Base-by-base conservation (phyloP, 768 basidiomycete genomes). In the Macrolepiota albuminosa region DNA sequence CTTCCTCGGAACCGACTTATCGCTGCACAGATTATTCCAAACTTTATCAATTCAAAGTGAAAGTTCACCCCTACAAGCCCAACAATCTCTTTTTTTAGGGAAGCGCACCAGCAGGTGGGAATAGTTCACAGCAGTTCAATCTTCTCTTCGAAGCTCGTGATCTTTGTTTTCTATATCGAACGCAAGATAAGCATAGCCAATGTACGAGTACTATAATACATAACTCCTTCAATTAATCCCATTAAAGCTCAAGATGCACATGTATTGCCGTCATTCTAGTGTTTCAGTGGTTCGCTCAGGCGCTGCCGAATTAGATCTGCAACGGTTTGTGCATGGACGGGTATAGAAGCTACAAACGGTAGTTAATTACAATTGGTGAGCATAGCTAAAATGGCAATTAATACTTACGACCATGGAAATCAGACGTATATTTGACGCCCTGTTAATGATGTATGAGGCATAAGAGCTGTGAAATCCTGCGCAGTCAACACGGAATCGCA, bases 371-470 rank as follows among this genome's bases (percentile, higher is more conserved):
- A 37, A 11, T 40, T 21, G 4, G 21, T 29, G 9, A 34, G 24
- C 34, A 47, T 50, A 6, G 54, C n/a, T 43, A 16, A 48, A 48
- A 11, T 40, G 36, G 39, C 4, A 24, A 56, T 4, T 2, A 10
- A 1, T 34, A 51, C 59, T 56, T 37, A 60, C 59, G 7, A 34
- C 59, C 11, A 37, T 60, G 59, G 36, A 60, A 60, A 31, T 60
- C 59, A 13, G 54, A 21, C 14, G 54, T 29, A 16, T 31, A 49
- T n/a, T 60, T 50, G 16, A 56, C 39, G 0, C 59, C 59, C 59
- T 60, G 47, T 18, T n/a, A 4, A 39, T 26, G 3, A 24, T 16
- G 18, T 24, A 55, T 8, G 14, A 45, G 9, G n/a, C 18, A 11
- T 54, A 11, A 54, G 40, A 6, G 7, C 29, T 4, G 6, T 26